phyloP scores from a whole-genome alignment of 441 rosid genomes.

The Isatis lusitanica region DNA sequence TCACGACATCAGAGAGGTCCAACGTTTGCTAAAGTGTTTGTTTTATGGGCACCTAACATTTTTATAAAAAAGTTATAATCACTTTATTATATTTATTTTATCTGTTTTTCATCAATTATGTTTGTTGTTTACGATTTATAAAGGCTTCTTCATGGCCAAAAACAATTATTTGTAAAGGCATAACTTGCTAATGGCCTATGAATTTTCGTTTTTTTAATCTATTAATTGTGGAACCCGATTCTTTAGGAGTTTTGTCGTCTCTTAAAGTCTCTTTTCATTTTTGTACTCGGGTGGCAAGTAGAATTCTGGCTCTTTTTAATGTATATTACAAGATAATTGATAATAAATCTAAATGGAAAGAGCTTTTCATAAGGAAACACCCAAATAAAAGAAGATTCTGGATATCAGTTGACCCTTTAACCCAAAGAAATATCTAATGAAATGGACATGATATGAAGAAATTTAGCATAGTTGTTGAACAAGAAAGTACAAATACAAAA shows the following conservation, averaged over 20 bases:
- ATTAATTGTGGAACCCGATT: constrained; percentile 17
- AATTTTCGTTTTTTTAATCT: background rate
- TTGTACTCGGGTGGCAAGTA: constrained; percentile 19
- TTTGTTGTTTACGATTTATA: background rate
- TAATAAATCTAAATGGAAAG: background rate
- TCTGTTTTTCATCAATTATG: background rate
- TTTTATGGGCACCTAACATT: background rate
- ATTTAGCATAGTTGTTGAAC: background rate
- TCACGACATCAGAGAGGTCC: background rate
- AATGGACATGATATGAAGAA: background rate
- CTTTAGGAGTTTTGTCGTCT: background rate
- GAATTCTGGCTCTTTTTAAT: background rate
- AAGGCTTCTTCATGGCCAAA: background rate
- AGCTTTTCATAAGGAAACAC: background rate
- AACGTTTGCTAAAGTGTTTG: constrained; percentile 2
- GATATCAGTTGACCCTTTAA: background rate
- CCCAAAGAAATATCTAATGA: background rate
- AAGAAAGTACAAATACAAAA: background rate
- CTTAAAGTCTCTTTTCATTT: background rate
- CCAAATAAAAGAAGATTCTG: background rate
- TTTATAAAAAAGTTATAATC: background rate
- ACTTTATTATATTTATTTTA: background rate
- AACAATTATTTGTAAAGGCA: background rate
- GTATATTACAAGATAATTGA: background rate
- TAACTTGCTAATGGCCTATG: constrained; percentile 2